These are phyloP conservation scores for Fusarium drepaniforme DNA, from an alignment of 2,329 filamentous ascomycete species.

Conservation along the genomic window DNA sequence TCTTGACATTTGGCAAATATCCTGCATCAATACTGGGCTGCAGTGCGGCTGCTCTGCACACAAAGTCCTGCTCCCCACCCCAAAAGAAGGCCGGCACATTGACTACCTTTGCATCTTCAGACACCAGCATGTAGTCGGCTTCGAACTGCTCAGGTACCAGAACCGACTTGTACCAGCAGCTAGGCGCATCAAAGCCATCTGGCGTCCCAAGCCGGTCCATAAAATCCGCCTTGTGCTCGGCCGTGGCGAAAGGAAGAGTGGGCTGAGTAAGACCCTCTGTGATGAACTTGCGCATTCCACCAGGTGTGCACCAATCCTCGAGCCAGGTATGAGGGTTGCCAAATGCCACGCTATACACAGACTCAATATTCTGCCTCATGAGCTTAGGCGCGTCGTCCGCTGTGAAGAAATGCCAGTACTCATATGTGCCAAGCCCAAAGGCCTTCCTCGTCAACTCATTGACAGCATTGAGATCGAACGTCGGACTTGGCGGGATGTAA, in stretches of 20 bases:
- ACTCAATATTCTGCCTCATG: constrained; percentile 54
- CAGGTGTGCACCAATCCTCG: constrained; percentile 51
- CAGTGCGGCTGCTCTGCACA: constrained; percentile 41
- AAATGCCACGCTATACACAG: constrained; percentile 51
- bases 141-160: constrained; percentile 35
- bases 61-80: constrained; percentile 42
- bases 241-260: constrained; percentile 43
- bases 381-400: constrained; percentile 53
- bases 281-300: constrained; percentile 47
- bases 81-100: constrained; percentile 45
- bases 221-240: constrained; percentile 42
- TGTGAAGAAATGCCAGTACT: constrained; percentile 62
- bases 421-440: constrained; percentile 52
- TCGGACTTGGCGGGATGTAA: constrained; percentile 51
- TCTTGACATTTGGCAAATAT: constrained; percentile 43
- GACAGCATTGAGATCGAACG: constrained; percentile 52
- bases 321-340: constrained; percentile 47
- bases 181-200: constrained; percentile 43
- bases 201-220: constrained; percentile 40
- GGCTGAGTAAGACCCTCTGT: constrained; percentile 37
- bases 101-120: constrained; percentile 31
- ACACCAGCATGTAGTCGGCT: constrained; percentile 27
- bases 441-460: constrained; percentile 48
- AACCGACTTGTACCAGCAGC: constrained; percentile 45
- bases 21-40: constrained; percentile 33